Conservation (phyloP, 2,329 filamentous ascomycete species). For the Dichotomopilus funicola region DNA sequence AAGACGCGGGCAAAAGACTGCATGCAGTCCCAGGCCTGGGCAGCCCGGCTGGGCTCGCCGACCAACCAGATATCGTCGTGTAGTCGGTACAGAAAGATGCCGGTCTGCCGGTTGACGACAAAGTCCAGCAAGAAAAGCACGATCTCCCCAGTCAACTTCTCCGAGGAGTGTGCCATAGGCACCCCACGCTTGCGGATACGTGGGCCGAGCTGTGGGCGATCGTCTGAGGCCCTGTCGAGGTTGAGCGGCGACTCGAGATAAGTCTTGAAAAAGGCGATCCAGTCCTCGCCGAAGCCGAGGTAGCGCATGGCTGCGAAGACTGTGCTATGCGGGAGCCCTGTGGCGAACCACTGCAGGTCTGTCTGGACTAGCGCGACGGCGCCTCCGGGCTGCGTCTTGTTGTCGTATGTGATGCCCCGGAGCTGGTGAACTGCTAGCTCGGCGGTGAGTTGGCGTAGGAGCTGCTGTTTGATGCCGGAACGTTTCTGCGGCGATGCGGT, state of each 20-base stretch:
- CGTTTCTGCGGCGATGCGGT: constrained; percentile 17
- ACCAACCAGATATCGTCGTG: constrained; percentile 46
- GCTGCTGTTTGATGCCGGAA: constrained; percentile 32
- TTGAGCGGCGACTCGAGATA: constrained; percentile 41
- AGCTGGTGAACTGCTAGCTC: constrained; percentile 32
- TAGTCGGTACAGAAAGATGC: constrained; percentile 38
- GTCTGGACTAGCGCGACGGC: constrained; percentile 35
- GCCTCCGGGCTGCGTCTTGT: constrained; percentile 6
- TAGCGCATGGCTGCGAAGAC: constrained; percentile 38
- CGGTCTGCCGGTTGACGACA: constrained; percentile 37
- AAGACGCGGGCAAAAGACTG: constrained; percentile 36
- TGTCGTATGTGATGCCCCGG: constrained; percentile 26
- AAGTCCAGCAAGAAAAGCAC: constrained; percentile 42
- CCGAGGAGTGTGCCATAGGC: constrained; percentile 39
- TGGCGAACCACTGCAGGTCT: constrained; percentile 37
- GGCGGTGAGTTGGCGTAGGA: constrained; percentile 34
- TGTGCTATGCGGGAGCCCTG: constrained; percentile 38
- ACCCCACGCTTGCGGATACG: constrained; percentile 38
- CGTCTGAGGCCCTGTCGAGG: constrained; percentile 31
- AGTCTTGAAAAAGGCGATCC: constrained; percentile 39
- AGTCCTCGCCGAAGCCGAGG: constrained; percentile 37
- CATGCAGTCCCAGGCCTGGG: constrained; percentile 38
- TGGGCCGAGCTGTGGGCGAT: constrained; percentile 25
- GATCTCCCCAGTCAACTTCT: constrained; percentile 42
- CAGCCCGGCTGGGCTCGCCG: constrained; percentile 35